These are phyloP conservation scores for Ilyonectria mors-panacis DNA, from an alignment of 2,329 filamentous ascomycete genomes.

Conservation along the genomic window DNA sequence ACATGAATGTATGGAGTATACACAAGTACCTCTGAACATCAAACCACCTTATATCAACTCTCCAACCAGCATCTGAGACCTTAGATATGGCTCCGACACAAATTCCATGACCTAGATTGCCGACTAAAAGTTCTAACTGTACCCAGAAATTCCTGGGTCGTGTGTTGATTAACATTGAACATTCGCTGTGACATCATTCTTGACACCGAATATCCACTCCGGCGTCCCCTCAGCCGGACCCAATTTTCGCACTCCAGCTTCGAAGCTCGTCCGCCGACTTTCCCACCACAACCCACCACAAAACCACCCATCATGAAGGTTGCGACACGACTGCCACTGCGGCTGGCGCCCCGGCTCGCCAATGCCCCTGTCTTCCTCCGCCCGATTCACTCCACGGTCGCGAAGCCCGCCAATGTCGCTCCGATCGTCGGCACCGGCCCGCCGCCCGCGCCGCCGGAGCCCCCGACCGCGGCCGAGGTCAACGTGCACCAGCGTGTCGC, in stretches of 20 bases:
- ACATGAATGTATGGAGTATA: background rate
- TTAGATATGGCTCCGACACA: background rate
- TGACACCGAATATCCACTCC: slow-evolving; percentile 35
- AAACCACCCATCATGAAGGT: slow-evolving; percentile 57
- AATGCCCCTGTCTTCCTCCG: slow-evolving; percentile 40
- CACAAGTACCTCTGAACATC: background rate
- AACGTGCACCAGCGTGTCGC: slow-evolving; percentile 62
- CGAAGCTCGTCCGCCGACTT: slow-evolving; percentile 20
- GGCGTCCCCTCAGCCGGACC: slow-evolving; percentile 31
- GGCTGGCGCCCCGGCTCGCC: slow-evolving; percentile 49
- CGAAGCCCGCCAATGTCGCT: slow-evolving; percentile 62
- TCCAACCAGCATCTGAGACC: background rate
- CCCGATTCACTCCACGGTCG: slow-evolving; percentile 52
- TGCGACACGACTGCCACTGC: slow-evolving; percentile 57
- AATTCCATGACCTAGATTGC: background rate
- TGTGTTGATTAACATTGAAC: slow-evolving; percentile 15
- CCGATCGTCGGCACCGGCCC: slow-evolving; percentile 71
- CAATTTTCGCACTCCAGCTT: slow-evolving; percentile 41
- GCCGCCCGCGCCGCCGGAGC: slow-evolving; percentile 70
- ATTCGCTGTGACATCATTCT: slow-evolving; percentile 41
- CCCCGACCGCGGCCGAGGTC: slow-evolving; percentile 58
- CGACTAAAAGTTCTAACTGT: background rate
- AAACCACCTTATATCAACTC: background rate
- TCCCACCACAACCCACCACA: slow-evolving; percentile 27
- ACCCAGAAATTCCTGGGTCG: background rate